These are phyloP conservation scores for Ustilago lituana DNA, from an alignment of 1,284 basidiomycete genomes.

Conservation along the genomic window DNA sequence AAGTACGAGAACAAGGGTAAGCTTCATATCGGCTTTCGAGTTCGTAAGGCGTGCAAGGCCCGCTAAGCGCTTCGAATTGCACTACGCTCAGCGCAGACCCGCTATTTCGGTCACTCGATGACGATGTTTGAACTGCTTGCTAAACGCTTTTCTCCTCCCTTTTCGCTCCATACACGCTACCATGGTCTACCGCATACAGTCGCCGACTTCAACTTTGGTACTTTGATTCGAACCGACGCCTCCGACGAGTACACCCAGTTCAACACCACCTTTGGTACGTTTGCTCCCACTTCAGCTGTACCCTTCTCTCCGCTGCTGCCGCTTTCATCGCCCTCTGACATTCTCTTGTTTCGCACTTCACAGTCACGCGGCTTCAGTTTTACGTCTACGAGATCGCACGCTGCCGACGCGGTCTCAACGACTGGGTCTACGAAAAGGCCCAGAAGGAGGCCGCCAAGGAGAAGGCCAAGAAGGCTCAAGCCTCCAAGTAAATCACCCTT, in stretches of 20 bases:
- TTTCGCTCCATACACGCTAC: background rate
- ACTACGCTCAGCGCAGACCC: too few relatives aligned
- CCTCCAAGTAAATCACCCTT: slow-evolving; percentile 22
- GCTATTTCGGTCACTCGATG: too few relatives aligned
- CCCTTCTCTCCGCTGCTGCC: background rate
- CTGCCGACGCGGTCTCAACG: slow-evolving; percentile 91
- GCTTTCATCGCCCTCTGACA: background rate
- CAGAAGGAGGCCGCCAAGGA: slow-evolving; percentile 57
- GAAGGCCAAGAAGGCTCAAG: slow-evolving; percentile 47
- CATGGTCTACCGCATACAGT: slow-evolving; percentile 65
- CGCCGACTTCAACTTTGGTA: slow-evolving; percentile 97
- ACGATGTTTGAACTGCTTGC: too few relatives aligned
- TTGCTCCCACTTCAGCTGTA: slow-evolving; percentile 21
- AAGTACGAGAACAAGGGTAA: slow-evolving; percentile 73
- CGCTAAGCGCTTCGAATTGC: too few relatives aligned
- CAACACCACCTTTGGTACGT: slow-evolving; percentile 91
- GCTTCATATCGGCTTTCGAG: slow-evolving; percentile 14
- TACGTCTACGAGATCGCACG: slow-evolving; percentile 94
- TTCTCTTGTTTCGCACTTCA: background rate
- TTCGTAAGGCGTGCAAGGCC: background rate
- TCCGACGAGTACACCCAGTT: slow-evolving; percentile 85
- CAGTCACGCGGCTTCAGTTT: slow-evolving; percentile 75
- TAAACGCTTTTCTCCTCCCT: background rate
- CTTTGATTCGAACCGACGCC: slow-evolving; percentile 85
- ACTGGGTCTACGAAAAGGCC: slow-evolving; percentile 72